phyloP scores from a whole-genome alignment of 768 basidiomycete genomes.

The Amanita phalloides region DNA sequence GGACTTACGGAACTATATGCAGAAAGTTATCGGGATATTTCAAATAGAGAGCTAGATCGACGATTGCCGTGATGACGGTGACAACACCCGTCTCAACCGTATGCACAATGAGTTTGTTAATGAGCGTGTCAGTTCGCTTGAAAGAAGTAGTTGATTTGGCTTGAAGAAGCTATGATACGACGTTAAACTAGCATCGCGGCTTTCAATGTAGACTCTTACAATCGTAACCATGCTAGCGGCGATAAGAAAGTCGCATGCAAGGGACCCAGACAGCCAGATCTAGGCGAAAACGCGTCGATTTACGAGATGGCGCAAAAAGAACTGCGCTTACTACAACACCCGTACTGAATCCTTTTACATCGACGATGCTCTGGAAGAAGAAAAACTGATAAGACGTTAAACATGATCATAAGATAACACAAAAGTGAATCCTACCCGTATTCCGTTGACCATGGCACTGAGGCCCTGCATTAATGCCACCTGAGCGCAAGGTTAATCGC shows the following conservation, averaged over 20 bases:
- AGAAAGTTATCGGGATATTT: not conserved
- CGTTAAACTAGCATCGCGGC: not conserved
- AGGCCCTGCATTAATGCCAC: constrained; percentile 4
- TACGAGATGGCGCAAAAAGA: not conserved
- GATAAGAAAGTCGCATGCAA: constrained; percentile 8
- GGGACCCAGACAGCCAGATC: constrained; percentile 6
- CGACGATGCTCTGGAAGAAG: not conserved
- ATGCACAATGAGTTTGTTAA: not conserved
- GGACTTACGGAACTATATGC: constrained; percentile 4
- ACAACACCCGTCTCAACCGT: constrained; percentile 3
- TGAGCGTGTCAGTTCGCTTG: not conserved
- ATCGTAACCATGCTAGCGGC: constrained; percentile 9
- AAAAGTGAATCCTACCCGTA: not conserved
- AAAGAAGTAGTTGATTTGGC: not conserved
- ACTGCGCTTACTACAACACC: not conserved
- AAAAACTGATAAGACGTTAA: not conserved
- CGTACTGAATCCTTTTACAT: not conserved
- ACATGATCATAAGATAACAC: not conserved
- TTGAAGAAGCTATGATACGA: not conserved
- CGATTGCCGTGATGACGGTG: constrained; percentile 1
- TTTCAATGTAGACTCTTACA: not conserved
- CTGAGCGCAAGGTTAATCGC: not conserved
- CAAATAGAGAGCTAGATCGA: constrained; percentile 1
- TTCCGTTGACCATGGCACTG: constrained; percentile 2
- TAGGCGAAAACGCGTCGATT: not conserved